Evolutionary conservation across 176 grass and related monocot genomes (phyloP), one percentile per base, ranked within the genome.

Genomic region (Aegilops bicornis): DNA sequence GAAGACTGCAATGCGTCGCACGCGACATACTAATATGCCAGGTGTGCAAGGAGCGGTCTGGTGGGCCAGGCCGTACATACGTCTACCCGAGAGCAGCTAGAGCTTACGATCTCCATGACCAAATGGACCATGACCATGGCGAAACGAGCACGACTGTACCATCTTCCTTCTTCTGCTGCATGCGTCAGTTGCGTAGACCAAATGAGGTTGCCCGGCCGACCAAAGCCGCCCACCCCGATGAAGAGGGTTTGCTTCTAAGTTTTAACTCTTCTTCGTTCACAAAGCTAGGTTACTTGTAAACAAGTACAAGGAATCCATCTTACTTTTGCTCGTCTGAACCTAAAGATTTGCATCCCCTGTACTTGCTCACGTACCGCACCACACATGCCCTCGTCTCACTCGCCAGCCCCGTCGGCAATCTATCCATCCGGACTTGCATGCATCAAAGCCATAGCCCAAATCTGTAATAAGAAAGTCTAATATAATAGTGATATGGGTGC

Each of bases 11-110:
- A 58, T 22, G 54, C 54, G 19, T 22, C 54, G 54, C 19, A 70
- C 73, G 63, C 79, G 69, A 68, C 59, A 84, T 29, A 39, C 30
- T 3, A 4, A 5, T 16, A 6, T 24, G 87, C 80, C 91, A 87
- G 80, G 84, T 90, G 87, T 87, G 10, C 42, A 33, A 17, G 76
- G 27, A 58, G 54, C 63, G 48, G 42, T 75, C 54, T 20, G 22
- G 54, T 61, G 69, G 77, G 79, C 19, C 45, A 31, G 20, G 8
- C 24, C 23, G 72, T 47, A 79, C 72, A n/a, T 62, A 23, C 73
- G 23, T 61, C 54, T 58, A 22, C 54, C 54, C 54, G 67, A 39
- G 67, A 9, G 17, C 8, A 47, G 43, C 40, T 43, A 3, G 40
- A 22, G 17, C 67, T 37, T 70, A 23, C 67, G 67, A 20, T 39